A percentile compares a stretch with the other conserved stretches of the same genome.
phyloP scores from a whole-genome alignment of 2,329 filamentous ascomycete genomes.

The Sarocladium brachiariae region DNA sequence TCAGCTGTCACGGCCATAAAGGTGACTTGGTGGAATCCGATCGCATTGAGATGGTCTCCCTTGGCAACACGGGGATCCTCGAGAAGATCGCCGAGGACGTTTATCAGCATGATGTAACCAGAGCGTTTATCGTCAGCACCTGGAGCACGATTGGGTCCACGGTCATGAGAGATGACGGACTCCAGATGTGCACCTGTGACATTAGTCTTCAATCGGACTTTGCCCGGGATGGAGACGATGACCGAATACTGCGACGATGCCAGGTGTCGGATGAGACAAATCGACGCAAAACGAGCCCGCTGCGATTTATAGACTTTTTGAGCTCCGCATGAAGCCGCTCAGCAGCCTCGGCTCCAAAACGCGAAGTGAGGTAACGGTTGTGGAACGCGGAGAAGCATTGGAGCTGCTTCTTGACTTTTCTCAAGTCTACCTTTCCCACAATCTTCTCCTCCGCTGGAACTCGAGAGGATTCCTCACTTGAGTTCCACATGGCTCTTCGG shows the following conservation, averaged over 20 bases:
- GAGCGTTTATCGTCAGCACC: conserved; percentile 44
- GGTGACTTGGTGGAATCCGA: conserved; percentile 46
- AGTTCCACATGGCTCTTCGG: no score
- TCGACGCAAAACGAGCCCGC: conserved; percentile 31
- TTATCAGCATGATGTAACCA: conserved; percentile 37
- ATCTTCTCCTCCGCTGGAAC: no score
- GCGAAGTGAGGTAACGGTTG: conserved; percentile 38
- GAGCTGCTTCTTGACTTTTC: conserved; percentile 26
- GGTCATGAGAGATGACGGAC: conserved; percentile 31
- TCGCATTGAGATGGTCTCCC: conserved; percentile 35
- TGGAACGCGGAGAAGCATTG: conserved; percentile 25
- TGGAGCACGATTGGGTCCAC: conserved; percentile 32
- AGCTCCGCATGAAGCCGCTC: conserved; percentile 36
- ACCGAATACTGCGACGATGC: conserved; percentile 39
- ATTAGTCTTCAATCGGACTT: conserved; percentile 23
- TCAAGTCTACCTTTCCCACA: conserved; percentile 15
- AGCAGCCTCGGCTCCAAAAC: conserved; percentile 33
- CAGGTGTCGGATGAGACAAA: conserved; percentile 33
- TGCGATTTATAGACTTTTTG: conserved; percentile 26
- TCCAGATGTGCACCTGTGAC: conserved; percentile 40
- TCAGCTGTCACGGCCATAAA: conserved; percentile 38
- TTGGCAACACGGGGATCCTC: conserved; percentile 22
- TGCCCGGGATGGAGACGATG: conserved; percentile 39
- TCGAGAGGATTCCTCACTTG: no score
- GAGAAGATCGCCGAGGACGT: conserved; percentile 36